Percentiles rank a stretch among this genome's conserved stretches.
Evolutionary conservation across 139 green algal species (phyloP).

Genomic region (Coelastrella sp.): DNA sequence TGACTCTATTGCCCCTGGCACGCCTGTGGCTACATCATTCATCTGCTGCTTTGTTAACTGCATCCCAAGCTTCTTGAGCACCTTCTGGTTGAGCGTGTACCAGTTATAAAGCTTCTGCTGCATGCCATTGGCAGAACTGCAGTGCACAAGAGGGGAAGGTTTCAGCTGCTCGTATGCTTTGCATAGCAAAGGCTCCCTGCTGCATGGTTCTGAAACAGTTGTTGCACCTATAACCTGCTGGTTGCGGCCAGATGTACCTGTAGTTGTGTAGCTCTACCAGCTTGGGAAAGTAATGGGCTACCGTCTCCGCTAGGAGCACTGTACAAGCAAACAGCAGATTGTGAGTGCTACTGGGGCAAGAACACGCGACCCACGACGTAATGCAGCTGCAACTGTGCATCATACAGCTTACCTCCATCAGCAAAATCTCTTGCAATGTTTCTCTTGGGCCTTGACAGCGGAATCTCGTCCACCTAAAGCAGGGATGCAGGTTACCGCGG

Average conservation of each 20-base stretch:
- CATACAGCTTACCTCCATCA: conserved; percentile 82
- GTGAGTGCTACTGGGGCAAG: not conserved
- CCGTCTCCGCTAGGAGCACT: conserved; percentile 93
- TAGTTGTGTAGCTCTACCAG: conserved; percentile 98
- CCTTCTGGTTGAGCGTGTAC: conserved; percentile 92
- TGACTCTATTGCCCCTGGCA: conserved; percentile 79
- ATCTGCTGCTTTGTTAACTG: conserved; percentile 59
- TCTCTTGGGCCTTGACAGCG: conserved; percentile 89
- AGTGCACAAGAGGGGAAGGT: not conserved
- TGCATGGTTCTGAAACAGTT: not conserved
- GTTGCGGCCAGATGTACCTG: conserved; percentile 62
- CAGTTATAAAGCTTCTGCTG: conserved; percentile 98
- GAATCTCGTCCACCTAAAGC: conserved; percentile 89
- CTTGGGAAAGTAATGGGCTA: conserved; percentile 87
- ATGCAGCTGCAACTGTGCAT: conserved; percentile 7
- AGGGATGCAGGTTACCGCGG: not conserved
- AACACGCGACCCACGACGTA: not conserved
- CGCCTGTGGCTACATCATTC: conserved; percentile 12
- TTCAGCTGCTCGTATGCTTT: not conserved
- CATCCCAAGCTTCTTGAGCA: conserved; percentile 88
- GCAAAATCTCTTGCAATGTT: conserved; percentile 95
- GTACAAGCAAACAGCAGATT: conserved; percentile 38
- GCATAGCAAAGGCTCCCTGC: no score
- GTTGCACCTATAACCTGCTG: not conserved
- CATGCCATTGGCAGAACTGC: conserved; percentile 81